A percentile compares a stretch with the other conserved stretches of the same genome.
These are phyloP conservation scores for Boletellus deceptivus DNA, from an alignment of 1,284 basidiomycete species.

Conservation along the genomic window DNA sequence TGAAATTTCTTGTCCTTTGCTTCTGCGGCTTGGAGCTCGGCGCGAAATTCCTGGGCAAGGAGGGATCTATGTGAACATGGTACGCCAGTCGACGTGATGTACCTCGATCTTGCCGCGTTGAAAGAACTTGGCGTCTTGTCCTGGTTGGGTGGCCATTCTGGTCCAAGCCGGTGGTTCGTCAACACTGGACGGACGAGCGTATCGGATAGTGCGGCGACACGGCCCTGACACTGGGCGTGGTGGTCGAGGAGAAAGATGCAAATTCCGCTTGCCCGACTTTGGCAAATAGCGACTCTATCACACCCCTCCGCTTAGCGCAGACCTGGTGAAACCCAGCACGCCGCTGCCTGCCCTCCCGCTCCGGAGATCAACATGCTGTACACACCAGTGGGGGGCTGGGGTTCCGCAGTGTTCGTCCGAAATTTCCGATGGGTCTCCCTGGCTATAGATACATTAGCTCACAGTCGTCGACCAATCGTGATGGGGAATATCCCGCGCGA, in stretches of 20 bases:
- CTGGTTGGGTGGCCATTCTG: conserved; percentile 57
- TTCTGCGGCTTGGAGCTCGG: conserved; percentile 86
- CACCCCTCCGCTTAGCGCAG: too few relatives aligned
- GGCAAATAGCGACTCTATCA: not conserved
- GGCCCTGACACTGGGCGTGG: not conserved
- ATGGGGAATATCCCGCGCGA: too few relatives aligned
- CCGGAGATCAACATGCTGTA: too few relatives aligned
- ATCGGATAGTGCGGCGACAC: not conserved
- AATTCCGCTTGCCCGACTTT: not conserved
- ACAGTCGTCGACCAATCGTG: too few relatives aligned
- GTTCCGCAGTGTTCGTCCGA: too few relatives aligned
- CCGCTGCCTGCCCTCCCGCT: too few relatives aligned
- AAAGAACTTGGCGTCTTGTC: conserved; percentile 89
- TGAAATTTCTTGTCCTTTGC: conserved; percentile 92
- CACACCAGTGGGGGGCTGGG: too few relatives aligned
- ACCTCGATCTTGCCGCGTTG: conserved; percentile 92
- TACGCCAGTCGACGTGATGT: conserved; percentile 19
- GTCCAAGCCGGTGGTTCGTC: not conserved
- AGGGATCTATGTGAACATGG: conserved; percentile 13
- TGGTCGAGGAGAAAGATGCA: not conserved
- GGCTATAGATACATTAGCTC: too few relatives aligned
- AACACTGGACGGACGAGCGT: not conserved
- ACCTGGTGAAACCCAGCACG: too few relatives aligned
- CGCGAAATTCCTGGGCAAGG: conserved; percentile 67
- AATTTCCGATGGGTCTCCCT: too few relatives aligned